Evolutionary conservation across 106 monocot species (phyloP).

Genomic region (Chionographis japonica): DNA sequence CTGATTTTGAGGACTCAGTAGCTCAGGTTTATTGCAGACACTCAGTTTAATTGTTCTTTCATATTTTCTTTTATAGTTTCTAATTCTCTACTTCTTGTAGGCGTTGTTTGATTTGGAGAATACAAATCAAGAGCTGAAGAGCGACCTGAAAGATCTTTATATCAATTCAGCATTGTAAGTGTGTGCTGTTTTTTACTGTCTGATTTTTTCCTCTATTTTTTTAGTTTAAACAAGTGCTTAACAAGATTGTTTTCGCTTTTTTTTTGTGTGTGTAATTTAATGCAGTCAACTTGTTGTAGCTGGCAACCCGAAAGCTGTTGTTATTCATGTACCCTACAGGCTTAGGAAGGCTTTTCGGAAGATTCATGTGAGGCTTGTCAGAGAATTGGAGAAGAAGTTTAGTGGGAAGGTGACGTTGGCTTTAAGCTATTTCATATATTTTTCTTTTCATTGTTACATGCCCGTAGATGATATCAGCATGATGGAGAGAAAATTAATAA

Average conservation of each 20-base stretch:
- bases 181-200: neutral
- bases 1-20: slow-evolving; percentile 74
- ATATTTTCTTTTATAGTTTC: neutral
- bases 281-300: slow-evolving; percentile 71
- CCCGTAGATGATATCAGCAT: no score
- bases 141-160: slow-evolving; percentile 87
- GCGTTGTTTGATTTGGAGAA: slow-evolving; percentile 88
- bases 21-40: slow-evolving; percentile 48
- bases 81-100: slow-evolving; percentile 21
- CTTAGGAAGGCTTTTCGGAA: slow-evolving; percentile 77
- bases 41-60: neutral
- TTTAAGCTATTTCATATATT: neutral
- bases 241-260: neutral
- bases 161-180: slow-evolving; percentile 76
- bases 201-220: neutral
- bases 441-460: no score
- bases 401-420: slow-evolving; percentile 68
- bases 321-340: slow-evolving; percentile 81
- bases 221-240: neutral
- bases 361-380: slow-evolving; percentile 86
- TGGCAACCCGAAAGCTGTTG: slow-evolving; percentile 70
- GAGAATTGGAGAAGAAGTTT: slow-evolving; percentile 96
- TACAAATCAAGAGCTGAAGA: slow-evolving; percentile 79
- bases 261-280: neutral
- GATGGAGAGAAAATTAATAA: no score